Conservation (phyloP, 129 eudicot genomes). For the Ambrosia trifida region DNA sequence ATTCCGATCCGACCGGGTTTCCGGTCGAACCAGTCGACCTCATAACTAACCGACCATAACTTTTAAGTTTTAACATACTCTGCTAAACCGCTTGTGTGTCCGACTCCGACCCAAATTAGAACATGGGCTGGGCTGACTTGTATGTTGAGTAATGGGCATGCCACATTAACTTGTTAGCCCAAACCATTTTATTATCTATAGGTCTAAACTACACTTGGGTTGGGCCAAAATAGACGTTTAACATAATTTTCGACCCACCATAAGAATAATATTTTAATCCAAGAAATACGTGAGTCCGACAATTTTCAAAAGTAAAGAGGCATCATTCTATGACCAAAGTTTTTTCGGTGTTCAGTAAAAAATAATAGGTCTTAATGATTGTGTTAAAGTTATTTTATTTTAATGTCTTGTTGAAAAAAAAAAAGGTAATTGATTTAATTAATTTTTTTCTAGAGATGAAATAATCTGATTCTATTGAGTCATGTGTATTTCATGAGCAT, state of each 20-base stretch:
- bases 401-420: too few relatives aligned
- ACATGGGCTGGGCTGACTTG: too few relatives aligned
- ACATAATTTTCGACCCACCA: background rate
- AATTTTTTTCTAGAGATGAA: background rate
- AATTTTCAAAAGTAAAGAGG: constrained; percentile 11
- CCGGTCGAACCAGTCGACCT: too few relatives aligned
- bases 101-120: too few relatives aligned
- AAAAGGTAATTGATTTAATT: background rate
- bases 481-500: constrained; percentile 33
- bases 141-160: too few relatives aligned
- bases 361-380: background rate
- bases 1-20: too few relatives aligned
- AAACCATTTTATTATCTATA: background rate
- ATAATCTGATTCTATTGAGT: constrained; percentile 13
- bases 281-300: background rate
- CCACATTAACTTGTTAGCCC: background rate
- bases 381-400: too few relatives aligned
- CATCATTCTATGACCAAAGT: constrained; percentile 19
- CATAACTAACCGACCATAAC: too few relatives aligned
- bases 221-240: background rate
- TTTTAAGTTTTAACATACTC: too few relatives aligned
- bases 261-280: background rate
- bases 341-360: constrained; percentile 14
- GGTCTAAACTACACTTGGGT: background rate
- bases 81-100: too few relatives aligned